Evolutionary conservation across 192 early-diverging fungal genomes (phyloP).

Genomic region (Coemansia sp.): DNA sequence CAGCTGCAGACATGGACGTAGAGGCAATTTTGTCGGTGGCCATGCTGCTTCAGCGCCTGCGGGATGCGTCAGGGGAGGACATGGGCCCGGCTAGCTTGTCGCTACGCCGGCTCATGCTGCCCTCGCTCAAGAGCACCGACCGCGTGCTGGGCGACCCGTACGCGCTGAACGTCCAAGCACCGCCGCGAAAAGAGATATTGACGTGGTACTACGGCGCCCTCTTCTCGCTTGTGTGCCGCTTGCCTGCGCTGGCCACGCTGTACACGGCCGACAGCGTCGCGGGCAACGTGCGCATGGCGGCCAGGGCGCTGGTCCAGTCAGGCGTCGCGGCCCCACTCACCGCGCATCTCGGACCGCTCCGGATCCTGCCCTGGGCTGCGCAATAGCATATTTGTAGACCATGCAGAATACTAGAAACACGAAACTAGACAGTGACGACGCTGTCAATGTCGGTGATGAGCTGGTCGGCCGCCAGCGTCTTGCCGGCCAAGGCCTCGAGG

Average conservation of each 20-base stretch:
- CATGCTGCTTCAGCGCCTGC: not conserved
- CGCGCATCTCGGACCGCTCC: not conserved
- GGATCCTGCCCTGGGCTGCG: not conserved
- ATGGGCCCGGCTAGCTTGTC: too few species aligned
- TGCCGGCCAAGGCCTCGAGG: slow-evolving; percentile 68
- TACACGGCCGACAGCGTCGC: not conserved
- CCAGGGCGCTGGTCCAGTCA: slow-evolving; percentile 1
- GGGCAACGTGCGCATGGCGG: not conserved
- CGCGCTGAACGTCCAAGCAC: too few species aligned
- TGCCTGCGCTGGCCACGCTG: not conserved
- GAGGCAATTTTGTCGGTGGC: slow-evolving; percentile 5
- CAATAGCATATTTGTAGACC: not conserved
- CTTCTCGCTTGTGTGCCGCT: not conserved
- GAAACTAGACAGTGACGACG: slow-evolving; percentile 17
- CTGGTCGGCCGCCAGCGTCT: slow-evolving; percentile 43
- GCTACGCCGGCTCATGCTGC: too few species aligned
- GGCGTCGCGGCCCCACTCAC: not conserved
- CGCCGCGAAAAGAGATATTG: too few species aligned
- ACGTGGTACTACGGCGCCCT: not conserved
- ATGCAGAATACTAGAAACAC: not conserved
- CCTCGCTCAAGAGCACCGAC: too few species aligned
- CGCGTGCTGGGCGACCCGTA: too few species aligned
- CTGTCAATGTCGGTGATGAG: slow-evolving; percentile 16
- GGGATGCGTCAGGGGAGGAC: too few species aligned
- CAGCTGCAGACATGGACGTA: not conserved